A percentile compares a stretch with the other conserved stretches of the same genome.
Evolutionary conservation across 805 yeast species (phyloP).

Genomic region (Wickerhamomyces pijperi): DNA sequence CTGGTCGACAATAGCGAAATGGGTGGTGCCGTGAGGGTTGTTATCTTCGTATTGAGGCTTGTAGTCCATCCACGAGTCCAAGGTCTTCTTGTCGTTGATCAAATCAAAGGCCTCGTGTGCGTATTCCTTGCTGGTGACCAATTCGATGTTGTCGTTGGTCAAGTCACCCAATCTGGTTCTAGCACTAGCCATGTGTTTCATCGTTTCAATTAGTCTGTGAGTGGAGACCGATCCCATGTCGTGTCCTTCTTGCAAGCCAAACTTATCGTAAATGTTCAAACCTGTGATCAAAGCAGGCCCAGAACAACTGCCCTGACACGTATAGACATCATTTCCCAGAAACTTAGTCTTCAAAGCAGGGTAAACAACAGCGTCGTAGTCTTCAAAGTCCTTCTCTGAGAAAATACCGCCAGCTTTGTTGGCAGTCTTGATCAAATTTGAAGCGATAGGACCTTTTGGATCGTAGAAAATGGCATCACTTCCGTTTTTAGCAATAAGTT

Average conservation of each 20-base stretch:
- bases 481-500: constrained; percentile 64
- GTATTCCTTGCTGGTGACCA: constrained; percentile 40
- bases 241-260: constrained; percentile 27
- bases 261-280: constrained; percentile 46
- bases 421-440: constrained; percentile 39
- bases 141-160: constrained; percentile 26
- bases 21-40: constrained; percentile 88
- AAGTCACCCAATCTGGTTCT: constrained; percentile 81
- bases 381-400: constrained; percentile 50
- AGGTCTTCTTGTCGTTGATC: constrained; percentile 48
- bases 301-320: constrained; percentile 65
- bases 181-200: constrained; percentile 91
- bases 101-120: constrained; percentile 33
- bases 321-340: constrained; percentile 33
- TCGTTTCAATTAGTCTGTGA: constrained; percentile 68
- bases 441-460: constrained; percentile 65
- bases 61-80: constrained; percentile 58
- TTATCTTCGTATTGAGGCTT: constrained; percentile 67
- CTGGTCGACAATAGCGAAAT: constrained; percentile 68
- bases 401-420: constrained; percentile 57
- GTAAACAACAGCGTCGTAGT: constrained; percentile 37
- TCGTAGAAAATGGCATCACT: constrained; percentile 73
- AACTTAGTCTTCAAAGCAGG: constrained; percentile 33
- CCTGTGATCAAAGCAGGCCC: constrained; percentile 80
- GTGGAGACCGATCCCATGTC: constrained; percentile 39